A percentile compares a stretch with the other conserved stretches of the same genome.
phyloP scores from a whole-genome alignment of 2,329 filamentous ascomycete genomes.

The Trichoderma breve region DNA sequence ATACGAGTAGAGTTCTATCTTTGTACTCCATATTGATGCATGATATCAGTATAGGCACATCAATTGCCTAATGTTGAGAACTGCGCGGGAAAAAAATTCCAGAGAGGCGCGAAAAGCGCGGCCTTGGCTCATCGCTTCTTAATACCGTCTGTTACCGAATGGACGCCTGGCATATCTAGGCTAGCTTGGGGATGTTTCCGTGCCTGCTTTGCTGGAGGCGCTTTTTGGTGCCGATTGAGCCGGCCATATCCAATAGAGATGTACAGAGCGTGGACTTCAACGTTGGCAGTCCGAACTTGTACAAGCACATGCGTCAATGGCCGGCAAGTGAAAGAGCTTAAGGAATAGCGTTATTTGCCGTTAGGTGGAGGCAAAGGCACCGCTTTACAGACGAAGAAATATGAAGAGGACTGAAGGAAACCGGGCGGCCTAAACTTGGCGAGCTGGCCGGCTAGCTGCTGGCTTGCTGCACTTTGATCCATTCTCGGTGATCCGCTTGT shows the following conservation, averaged over 20 bases:
- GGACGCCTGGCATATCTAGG: background rate
- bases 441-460: background rate
- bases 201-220: background rate
- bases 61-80: background rate
- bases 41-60: background rate
- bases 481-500: background rate
- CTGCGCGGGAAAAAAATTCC: background rate
- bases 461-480: background rate
- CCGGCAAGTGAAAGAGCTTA: background rate
- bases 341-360: slow-evolving; percentile 5
- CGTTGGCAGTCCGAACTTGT: background rate
- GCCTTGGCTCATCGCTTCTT: background rate
- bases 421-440: background rate
- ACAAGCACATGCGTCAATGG: slow-evolving; percentile 4
- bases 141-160: background rate
- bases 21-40: background rate
- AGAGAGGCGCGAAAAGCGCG: slow-evolving; percentile 13
- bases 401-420: background rate
- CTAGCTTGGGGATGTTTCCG: background rate
- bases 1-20: background rate
- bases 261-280: background rate
- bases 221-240: slow-evolving; percentile 5
- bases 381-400: background rate
- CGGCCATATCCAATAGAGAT: slow-evolving; percentile 8
- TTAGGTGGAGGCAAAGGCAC: background rate